Evolutionary conservation across 2,329 filamentous ascomycete species (phyloP).

Genomic region (Drechslerella coelobrocha): DNA sequence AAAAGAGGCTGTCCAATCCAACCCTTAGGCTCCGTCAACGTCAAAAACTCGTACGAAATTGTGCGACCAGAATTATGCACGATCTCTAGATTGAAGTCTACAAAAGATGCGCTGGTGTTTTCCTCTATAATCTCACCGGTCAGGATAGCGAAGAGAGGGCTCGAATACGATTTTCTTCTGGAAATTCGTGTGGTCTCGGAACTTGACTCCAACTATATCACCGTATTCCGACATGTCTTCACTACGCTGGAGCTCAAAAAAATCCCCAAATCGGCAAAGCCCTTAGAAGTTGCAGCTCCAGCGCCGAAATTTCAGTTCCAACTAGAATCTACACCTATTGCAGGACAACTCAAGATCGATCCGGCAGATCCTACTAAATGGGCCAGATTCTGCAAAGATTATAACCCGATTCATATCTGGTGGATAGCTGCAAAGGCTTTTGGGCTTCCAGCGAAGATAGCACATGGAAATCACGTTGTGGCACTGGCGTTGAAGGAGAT

Average conservation of each 20-base stretch:
- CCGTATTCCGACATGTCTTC: slow-evolving; percentile 27
- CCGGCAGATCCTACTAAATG: slow-evolving; percentile 23
- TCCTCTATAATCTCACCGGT: slow-evolving; percentile 22
- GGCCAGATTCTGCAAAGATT: slow-evolving; percentile 43
- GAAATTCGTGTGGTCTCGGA: slow-evolving; percentile 15
- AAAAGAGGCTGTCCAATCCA: slow-evolving; percentile 37
- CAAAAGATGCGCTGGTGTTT: slow-evolving; percentile 24
- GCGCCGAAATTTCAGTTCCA: slow-evolving; percentile 23
- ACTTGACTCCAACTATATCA: neutral
- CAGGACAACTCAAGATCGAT: slow-evolving; percentile 1
- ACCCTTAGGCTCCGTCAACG: slow-evolving; percentile 40
- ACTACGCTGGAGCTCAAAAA: slow-evolving; percentile 32
- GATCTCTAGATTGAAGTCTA: slow-evolving; percentile 7
- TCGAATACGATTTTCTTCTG: slow-evolving; percentile 28
- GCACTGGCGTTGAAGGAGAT: slow-evolving; percentile 24
- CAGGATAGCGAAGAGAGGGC: slow-evolving; percentile 37
- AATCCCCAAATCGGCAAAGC: slow-evolving; percentile 14
- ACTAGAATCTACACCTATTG: neutral
- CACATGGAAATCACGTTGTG: slow-evolving; percentile 41
- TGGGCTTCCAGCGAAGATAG: slow-evolving; percentile 37
- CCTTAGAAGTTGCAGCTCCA: slow-evolving; percentile 8
- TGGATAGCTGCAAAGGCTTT: slow-evolving; percentile 28
- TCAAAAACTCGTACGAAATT: slow-evolving; percentile 30
- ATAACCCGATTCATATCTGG: slow-evolving; percentile 42
- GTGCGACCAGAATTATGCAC: slow-evolving; percentile 32